Evolutionary conservation across 108 stramenopile species (phyloP), one percentile per base, ranked within the genome.

Genomic region (Cylindrotheca closterium): DNA sequence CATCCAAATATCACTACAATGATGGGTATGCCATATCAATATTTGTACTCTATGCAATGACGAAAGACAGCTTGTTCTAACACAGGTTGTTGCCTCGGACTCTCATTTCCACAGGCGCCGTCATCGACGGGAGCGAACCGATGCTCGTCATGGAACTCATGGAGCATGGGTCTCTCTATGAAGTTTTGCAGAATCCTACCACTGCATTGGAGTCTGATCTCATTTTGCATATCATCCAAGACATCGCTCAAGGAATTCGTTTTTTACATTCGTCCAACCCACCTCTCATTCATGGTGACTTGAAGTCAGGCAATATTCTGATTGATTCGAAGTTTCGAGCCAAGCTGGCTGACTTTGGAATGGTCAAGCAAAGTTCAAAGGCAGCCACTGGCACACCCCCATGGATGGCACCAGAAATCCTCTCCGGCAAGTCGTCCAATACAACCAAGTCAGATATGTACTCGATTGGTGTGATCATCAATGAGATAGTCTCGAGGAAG

Each of bases 391-490:
- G 73, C 2, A 74, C 73, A 26, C 73, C 73, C 25, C 68, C 58
- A 27, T 74, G 73, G 73, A 98, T 98, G 97, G 91, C 89, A 0
- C 96, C 95, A 1, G 96, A 93, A 63, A 54, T 87, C 15, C 51
- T 87, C 21, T 32, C 66, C 2, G 77, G 75, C 19, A 70, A 87
- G 53, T 55, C 60, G 10, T 23, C 24, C 12, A 83, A 87, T 61
- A 77, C 78, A 2, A 12, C 80, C 1, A 68, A 60, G n/a, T 74
- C 75, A 2, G 86, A 87, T 62, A 79, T 87, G 15, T 87, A 87
- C 64, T 66, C 79, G 26, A 76, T 83, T 47, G 82, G 81, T 12
- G 77, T 83, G 32, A 58, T 83, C 32, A 55, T 86, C 23, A 80
- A 67, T 25, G 85, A 46, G 45, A 8, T 17, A 46, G 45, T 46